phyloP scores from a whole-genome alignment of 2,329 filamentous ascomycete genomes.

The Apiospora aurea region DNA sequence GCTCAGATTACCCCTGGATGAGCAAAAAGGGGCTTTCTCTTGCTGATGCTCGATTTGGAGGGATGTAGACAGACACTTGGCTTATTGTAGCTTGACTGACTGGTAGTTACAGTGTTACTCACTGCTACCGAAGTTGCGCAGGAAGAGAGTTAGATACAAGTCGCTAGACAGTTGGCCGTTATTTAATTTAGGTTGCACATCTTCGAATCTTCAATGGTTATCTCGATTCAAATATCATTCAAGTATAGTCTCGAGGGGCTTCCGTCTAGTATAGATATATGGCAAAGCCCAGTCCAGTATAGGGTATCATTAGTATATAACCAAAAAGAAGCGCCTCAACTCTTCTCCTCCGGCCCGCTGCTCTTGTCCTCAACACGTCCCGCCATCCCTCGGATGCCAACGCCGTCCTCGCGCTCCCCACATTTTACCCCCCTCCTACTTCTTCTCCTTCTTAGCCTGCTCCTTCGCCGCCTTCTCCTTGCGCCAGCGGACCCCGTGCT shows the following conservation, averaged over 20 bases:
- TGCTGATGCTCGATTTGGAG: neutral
- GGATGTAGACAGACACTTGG: neutral
- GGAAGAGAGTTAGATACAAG: neutral
- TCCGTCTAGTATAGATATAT: neutral
- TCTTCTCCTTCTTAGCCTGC: constrained; percentile 56
- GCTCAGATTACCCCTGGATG: neutral
- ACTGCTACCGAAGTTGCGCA: too few relatives aligned
- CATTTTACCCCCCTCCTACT: constrained; percentile 33
- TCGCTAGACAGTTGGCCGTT: neutral
- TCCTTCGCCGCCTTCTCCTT: constrained; percentile 31
- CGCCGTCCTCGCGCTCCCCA: neutral
- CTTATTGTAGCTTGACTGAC: too few relatives aligned
- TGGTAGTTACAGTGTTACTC: neutral
- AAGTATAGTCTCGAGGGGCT: neutral
- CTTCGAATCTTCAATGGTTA: neutral
- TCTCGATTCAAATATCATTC: neutral
- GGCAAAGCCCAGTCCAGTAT: neutral
- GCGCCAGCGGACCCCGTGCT: constrained; percentile 40
- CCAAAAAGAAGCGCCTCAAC: neutral
- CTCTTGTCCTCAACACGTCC: neutral
- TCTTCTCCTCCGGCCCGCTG: neutral
- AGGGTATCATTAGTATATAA: neutral
- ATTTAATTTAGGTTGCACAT: neutral
- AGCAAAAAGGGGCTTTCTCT: neutral
- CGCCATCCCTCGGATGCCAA: neutral